Evolutionary conservation across 371 early-diverging fungal species (phyloP).

Genomic region (Syncephalastrum monosporum): DNA sequence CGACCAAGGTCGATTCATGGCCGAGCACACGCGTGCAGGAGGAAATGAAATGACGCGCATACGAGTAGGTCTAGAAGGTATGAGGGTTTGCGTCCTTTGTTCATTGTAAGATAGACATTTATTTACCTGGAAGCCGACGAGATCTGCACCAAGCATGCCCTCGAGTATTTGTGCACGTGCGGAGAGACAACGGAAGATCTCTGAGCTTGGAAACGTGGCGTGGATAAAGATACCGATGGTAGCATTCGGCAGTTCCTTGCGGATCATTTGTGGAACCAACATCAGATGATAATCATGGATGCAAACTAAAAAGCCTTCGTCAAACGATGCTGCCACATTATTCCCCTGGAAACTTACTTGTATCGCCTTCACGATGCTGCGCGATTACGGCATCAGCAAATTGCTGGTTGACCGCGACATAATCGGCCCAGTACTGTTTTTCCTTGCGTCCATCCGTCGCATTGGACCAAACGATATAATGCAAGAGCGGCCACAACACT

Average conservation of each 20-base stretch:
- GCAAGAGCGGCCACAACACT: conserved; percentile 98
- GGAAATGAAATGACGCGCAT: conserved; percentile 93
- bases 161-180: conserved; percentile 87
- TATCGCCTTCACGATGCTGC: conserved; percentile 79
- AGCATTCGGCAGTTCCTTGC: conserved; percentile 71
- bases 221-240: conserved; percentile 95
- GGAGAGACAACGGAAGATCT: conserved; percentile 80
- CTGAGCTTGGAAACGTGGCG: conserved; percentile 93
- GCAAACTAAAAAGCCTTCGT: conserved; percentile 62
- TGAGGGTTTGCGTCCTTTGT: background rate
- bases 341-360: conserved; percentile 49
- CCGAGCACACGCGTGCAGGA: conserved; percentile 89
- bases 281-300: conserved; percentile 98
- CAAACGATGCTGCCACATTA: background rate
- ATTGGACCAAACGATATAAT: conserved; percentile 88
- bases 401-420: conserved; percentile 80
- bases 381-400: conserved; percentile 81
- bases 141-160: conserved; percentile 91
- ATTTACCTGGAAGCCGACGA: conserved; percentile 84
- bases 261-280: conserved; percentile 86
- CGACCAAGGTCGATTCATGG: conserved; percentile 78
- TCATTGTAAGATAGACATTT: background rate
- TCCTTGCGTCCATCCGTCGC: conserved; percentile 53
- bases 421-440: conserved; percentile 81
- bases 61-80: conserved; percentile 76